Base-by-base conservation (phyloP, 2,329 filamentous ascomycete genomes). In the Corinectria fuckeliana region DNA sequence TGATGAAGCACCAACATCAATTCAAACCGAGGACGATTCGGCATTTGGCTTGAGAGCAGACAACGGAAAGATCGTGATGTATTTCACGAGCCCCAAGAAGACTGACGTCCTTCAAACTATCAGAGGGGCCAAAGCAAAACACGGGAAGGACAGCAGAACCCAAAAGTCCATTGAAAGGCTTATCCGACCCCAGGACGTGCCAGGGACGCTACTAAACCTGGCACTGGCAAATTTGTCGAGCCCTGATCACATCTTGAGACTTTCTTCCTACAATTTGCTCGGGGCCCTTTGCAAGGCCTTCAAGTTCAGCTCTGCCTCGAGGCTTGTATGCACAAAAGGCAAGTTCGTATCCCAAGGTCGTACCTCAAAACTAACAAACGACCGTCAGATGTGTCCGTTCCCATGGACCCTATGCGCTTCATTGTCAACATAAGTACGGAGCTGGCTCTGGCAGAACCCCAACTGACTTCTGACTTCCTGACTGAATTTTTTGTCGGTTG, bases 401-500 rank as follows among this genome's bases (percentile, higher is more conserved):
- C 88, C 0, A 72, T 85, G 36, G 86, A 89, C 60, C 83, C 88
- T 2, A 85, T 85, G 3, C 80, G 81, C 21, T 89, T 90, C 69
- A 86, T 91, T 39, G 77, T 90, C 66, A 82, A 83, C 45, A 87
- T 90, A 45, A 90, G 88, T 76, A 83, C 82, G 67, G 83, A 86
- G 61, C 77, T 91, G 14, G 87, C 88, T 8, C 74, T 78, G 26
- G 82, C 86, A 18, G 88, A 91, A 68, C 86, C 88, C 20, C 87
- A 89, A 65, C 79, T 91, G 7, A 90, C 88, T 1, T 83, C 82
- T 7, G 88, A 91, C 68, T 91, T 91, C 67, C 69, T 91, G 36
- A 89, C 88, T n/a, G 88, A 90, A 67, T 91, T 91, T 69, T 90
- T 91, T 58, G 86, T 89, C 21, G 86, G 88, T 16, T 91, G 88